Conservation (phyloP, 345 rosid genomes). For the Lepidium africanum region DNA sequence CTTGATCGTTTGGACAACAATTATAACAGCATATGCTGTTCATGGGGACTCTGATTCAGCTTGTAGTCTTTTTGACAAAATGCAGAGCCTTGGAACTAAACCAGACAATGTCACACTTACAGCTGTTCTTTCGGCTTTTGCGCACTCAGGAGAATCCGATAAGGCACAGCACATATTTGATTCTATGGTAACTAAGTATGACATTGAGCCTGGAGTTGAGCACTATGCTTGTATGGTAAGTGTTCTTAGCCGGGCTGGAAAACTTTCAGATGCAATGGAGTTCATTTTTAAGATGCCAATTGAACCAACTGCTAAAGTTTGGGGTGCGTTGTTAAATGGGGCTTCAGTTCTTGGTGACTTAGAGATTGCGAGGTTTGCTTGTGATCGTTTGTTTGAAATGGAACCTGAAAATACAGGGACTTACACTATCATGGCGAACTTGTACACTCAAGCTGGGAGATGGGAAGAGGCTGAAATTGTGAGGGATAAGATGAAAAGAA, state of each 20-base stretch:
- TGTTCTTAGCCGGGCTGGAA: conserved; percentile 68
- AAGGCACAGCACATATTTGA: conserved; percentile 50
- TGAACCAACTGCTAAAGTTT: conserved; percentile 63
- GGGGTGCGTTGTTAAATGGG: conserved; percentile 86
- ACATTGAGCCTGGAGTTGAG: conserved; percentile 51
- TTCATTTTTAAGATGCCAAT: conserved; percentile 61
- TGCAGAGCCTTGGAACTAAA: conserved; percentile 42
- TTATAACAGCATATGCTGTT: conserved; percentile 65
- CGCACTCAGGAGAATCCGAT: conserved; percentile 61
- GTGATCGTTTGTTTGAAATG: conserved; percentile 52
- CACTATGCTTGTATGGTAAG: conserved; percentile 85
- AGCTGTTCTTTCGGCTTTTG: conserved; percentile 68
- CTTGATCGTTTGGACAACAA: conserved; percentile 80
- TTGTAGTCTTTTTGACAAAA: conserved; percentile 43
- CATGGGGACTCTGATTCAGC: conserved; percentile 64
- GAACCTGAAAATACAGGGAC: conserved; percentile 80
- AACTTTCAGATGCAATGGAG: conserved; percentile 63
- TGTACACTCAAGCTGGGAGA: conserved; percentile 72
- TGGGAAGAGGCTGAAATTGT: conserved; percentile 75
- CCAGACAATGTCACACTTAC: conserved; percentile 74
- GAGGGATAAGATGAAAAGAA: conserved; percentile 45
- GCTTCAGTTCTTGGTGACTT: conserved; percentile 62
- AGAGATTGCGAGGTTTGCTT: conserved; percentile 55
- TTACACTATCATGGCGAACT: conserved; percentile 68
- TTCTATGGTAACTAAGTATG: conserved; percentile 40